Evolutionary conservation across 176 grass and related monocot genomes (phyloP).

Genomic region (Zoysia pacifica): DNA sequence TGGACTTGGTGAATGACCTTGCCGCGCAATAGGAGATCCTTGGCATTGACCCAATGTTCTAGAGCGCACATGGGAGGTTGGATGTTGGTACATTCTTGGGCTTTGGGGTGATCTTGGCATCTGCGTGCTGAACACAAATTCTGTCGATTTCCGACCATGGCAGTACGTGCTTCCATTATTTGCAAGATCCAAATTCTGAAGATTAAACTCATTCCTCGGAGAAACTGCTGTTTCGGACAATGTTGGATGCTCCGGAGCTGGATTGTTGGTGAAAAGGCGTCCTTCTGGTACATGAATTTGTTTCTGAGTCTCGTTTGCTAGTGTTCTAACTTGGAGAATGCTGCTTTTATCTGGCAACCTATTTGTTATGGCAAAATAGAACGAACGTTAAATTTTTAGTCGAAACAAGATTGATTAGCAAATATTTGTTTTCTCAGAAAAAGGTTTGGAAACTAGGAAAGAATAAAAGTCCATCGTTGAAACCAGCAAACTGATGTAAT

Average conservation of each 20-base stretch:
- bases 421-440: too few species aligned
- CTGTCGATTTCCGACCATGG: constrained; percentile 49
- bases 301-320: constrained; percentile 39
- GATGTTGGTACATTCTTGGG: constrained; percentile 31
- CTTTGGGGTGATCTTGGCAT: constrained; percentile 43
- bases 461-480: background rate
- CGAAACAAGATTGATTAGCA: too few species aligned
- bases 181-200: constrained; percentile 43
- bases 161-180: constrained; percentile 35
- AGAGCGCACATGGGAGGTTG: constrained; percentile 45
- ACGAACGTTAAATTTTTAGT: background rate
- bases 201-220: constrained; percentile 48
- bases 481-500: background rate
- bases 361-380: background rate
- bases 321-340: constrained; percentile 28
- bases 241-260: constrained; percentile 43
- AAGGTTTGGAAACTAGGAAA: too few species aligned
- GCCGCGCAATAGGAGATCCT: constrained; percentile 55
- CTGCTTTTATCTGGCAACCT: constrained; percentile 43
- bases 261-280: constrained; percentile 40
- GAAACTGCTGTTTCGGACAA: constrained; percentile 45
- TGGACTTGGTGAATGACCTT: constrained; percentile 54
- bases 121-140: constrained; percentile 49
- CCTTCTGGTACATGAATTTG: constrained; percentile 37
- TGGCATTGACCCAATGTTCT: constrained; percentile 56